Percentiles rank a stretch among this genome's conserved stretches.
phyloP scores from a whole-genome alignment of 139 green algal species.

The Protoeuglena noctilucae region DNA sequence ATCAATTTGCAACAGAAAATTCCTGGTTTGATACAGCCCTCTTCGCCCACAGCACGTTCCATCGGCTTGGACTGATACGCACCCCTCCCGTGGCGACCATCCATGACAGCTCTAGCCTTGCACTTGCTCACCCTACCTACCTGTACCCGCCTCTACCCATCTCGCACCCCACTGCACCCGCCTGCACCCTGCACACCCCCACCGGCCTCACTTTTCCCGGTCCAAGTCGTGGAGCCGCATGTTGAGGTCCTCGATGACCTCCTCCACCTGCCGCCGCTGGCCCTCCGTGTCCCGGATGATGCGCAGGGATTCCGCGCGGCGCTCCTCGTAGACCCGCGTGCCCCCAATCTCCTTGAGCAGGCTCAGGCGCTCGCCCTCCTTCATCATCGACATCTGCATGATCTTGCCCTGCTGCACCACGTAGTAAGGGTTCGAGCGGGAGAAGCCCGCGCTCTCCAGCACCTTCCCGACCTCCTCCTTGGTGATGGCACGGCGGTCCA shows the following conservation, averaged over 20 bases:
- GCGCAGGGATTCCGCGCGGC: constrained; percentile 59
- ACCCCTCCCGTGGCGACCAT: no score
- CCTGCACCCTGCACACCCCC: no score
- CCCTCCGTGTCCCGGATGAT: constrained; percentile 77
- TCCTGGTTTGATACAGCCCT: no score
- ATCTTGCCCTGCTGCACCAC: constrained; percentile 96
- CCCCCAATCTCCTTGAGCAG: constrained; percentile 98
- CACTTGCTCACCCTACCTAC: no score
- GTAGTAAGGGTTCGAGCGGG: constrained; percentile 93
- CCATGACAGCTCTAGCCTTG: no score
- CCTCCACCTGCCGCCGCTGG: constrained; percentile 48
- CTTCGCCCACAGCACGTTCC: no score
- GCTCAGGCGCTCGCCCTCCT: constrained; percentile 75
- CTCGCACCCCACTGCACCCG: no score
- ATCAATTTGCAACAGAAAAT: no score
- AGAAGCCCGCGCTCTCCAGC: constrained; percentile 92
- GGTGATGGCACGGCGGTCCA: constrained; percentile 87
- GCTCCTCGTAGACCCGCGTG: constrained; percentile 74
- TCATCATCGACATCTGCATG: constrained; percentile 61
- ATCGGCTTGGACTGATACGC: no score
- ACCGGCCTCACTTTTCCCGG: no score
- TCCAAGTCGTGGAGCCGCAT: constrained; percentile 55
- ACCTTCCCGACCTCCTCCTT: constrained; percentile 88
- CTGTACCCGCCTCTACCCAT: no score
- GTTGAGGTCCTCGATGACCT: constrained; percentile 55